These are phyloP conservation scores for Trichoderma erinaceum DNA, from an alignment of 495 filamentous ascomycete species.

Conservation along the genomic window DNA sequence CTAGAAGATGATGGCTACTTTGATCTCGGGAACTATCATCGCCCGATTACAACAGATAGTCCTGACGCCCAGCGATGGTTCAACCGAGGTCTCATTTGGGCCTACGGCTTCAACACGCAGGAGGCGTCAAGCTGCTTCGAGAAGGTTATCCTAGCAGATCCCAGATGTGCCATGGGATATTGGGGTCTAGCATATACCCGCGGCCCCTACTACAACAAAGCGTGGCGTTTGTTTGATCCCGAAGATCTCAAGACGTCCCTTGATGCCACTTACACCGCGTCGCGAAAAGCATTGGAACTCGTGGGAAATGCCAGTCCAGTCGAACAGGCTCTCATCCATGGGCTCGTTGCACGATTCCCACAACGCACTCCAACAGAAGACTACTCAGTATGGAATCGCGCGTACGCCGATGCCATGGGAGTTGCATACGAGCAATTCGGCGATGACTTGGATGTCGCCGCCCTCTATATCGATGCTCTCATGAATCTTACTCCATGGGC, in stretches of 20 bases:
- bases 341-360: slow-evolving; percentile 51
- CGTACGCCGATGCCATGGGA: slow-evolving; percentile 57
- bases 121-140: slow-evolving; percentile 55
- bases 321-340: slow-evolving; percentile 53
- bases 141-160: slow-evolving; percentile 47
- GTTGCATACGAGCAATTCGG: slow-evolving; percentile 47
- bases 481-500: slow-evolving; percentile 66
- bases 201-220: slow-evolving; percentile 70
- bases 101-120: slow-evolving; percentile 60
- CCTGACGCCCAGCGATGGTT: slow-evolving; percentile 51
- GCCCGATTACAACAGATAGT: slow-evolving; percentile 40
- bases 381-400: slow-evolving; percentile 43
- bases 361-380: slow-evolving; percentile 34
- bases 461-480: slow-evolving; percentile 57
- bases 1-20: slow-evolving; percentile 37
- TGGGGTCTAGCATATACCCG: slow-evolving; percentile 61
- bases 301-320: slow-evolving; percentile 25
- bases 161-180: slow-evolving; percentile 54
- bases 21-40: slow-evolving; percentile 48
- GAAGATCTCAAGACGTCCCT: slow-evolving; percentile 46
- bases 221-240: slow-evolving; percentile 60
- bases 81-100: slow-evolving; percentile 56
- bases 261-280: slow-evolving; percentile 25
- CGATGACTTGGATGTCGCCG: slow-evolving; percentile 53
- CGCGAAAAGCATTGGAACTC: slow-evolving; percentile 24